Evolutionary conservation across 306 rosid genomes (phyloP), one percentile per base, ranked within the genome.

Genomic region (Sicyos edulis): DNA sequence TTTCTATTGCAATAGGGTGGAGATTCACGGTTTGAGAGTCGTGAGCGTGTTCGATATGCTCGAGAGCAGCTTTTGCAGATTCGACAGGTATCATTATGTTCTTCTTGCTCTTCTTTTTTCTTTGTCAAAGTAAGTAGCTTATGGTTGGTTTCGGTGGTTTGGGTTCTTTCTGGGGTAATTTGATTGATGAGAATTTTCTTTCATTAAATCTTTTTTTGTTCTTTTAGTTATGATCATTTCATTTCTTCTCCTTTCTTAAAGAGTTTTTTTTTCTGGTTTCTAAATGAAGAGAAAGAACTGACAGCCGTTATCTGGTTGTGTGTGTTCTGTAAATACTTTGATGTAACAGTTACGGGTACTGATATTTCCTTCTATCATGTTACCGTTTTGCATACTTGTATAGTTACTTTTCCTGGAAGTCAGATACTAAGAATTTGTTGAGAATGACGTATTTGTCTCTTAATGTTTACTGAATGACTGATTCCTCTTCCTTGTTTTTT

Each of bases 1-100:
- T 37, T 73, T 10, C 13, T 10, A 19, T 71, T 34, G 59, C 16
- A 78, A 66, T 76, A 91, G 99, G 81, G 81, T 73, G 99, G 95
- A 78, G 99, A 95, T 72, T 69, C 89, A 5, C 83, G 96, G 74
- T 91, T 91, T 78, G 99, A 95, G 75, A 91, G 92, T 57, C 96
- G 79, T 26, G 97, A 95, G 73, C 86, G 81, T 6, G 92, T 91
- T 77, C 83, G 81, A 22, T 95, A 87, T 82, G 84, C 87, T 47
- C 83, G 85, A 59, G 97, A 91, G 67, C 89, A 89, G 85, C 87
- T 95, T 60, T 78, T 95, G 56, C 85, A 78, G 62, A 86, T 91
- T 58, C 85, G 82, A 68, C 86, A 89, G 97, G 99, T 95, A 86
- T 47, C 57, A 26, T 61, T 29, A 5, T 32, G 15, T 17, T 62